These are phyloP conservation scores for Scheffersomyces ergatensis DNA, from an alignment of 805 yeast genomes.

Conservation along the genomic window DNA sequence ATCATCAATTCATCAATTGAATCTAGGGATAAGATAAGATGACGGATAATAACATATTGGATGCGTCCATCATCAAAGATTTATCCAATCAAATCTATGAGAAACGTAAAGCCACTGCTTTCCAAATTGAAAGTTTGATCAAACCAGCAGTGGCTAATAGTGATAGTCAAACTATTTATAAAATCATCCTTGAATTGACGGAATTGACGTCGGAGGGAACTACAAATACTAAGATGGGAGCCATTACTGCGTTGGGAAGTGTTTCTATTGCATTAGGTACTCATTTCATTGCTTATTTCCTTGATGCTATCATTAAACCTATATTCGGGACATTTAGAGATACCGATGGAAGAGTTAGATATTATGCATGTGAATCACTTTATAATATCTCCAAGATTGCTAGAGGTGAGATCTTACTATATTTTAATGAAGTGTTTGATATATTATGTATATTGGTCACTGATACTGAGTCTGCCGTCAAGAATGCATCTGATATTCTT, in stretches of 20 bases:
- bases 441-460: constrained; percentile 86
- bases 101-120: constrained; percentile 46
- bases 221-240: constrained; percentile 81
- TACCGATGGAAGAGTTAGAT: constrained; percentile 94
- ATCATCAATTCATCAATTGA: no score
- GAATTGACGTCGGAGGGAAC: constrained; percentile 74
- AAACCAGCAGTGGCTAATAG: constrained; percentile 62
- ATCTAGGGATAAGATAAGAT: no score
- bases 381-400: constrained; percentile 97
- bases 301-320: constrained; percentile 87
- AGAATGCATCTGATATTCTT: constrained; percentile 91
- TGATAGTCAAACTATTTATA: constrained; percentile 58
- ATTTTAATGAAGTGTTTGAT: constrained; percentile 93
- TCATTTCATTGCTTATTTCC: constrained; percentile 75
- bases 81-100: constrained; percentile 45
- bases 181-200: constrained; percentile 72
- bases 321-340: constrained; percentile 95
- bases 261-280: constrained; percentile 90
- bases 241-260: constrained; percentile 92
- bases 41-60: constrained; percentile 22
- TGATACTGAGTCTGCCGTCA: constrained; percentile 86
- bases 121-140: constrained; percentile 74
- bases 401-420: constrained; percentile 85
- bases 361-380: constrained; percentile 93
- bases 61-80: constrained; percentile 37